Evolutionary conservation across 805 yeast species (phyloP), one percentile per base, ranked within the genome.

Genomic region (Starmerella powellii): DNA sequence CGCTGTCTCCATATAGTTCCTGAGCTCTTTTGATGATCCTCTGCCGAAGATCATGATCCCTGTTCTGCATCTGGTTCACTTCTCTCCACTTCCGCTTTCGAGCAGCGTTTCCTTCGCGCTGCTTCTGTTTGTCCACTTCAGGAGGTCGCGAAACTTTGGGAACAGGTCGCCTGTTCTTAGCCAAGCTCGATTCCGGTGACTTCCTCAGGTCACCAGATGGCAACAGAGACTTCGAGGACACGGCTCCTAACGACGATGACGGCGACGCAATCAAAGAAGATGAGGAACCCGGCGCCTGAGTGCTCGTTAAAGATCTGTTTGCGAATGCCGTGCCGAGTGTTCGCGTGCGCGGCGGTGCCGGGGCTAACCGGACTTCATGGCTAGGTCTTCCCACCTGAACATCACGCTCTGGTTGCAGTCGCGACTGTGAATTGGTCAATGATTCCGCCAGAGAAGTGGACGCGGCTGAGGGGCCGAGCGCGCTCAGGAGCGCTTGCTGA

Each of bases 81-180:
- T 76, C 87, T 54, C 94, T 68, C 94, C 94, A 84, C 50, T 73
- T 72, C 62, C 80, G 78, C 63, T 84, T 84, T 17, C 94, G 65
- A 41, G 76, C 82, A 37, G 94, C 65, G 54, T 84, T 84, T 37
- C 76, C 87, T 20, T 70, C 52, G 37, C 86, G 63, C 10, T 77
- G 65, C 47, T 74, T 70, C 53, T 78, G 84, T 47, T 70, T 70
- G 36, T 65, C 67, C 32, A 55, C 62, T 15, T 58, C 59, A 1
- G 62, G 49, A 8, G 53, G 44, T 20, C 40, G 38, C 6, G 29
- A 34, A 6, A 27, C 28, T 15, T 34, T 41, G 8, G 44, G 8
- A 12, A 38, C 18, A 6, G 35, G 31, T 29, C 34, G 30, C 34
- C 35, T 38, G 5, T 6, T 8, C n/a, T 37, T 37, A 4, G 31